A percentile compares a stretch with the other conserved stretches of the same genome.
phyloP scores from a whole-genome alignment of 108 stramenopile genomes.

The Nannochloropsis salina region DNA sequence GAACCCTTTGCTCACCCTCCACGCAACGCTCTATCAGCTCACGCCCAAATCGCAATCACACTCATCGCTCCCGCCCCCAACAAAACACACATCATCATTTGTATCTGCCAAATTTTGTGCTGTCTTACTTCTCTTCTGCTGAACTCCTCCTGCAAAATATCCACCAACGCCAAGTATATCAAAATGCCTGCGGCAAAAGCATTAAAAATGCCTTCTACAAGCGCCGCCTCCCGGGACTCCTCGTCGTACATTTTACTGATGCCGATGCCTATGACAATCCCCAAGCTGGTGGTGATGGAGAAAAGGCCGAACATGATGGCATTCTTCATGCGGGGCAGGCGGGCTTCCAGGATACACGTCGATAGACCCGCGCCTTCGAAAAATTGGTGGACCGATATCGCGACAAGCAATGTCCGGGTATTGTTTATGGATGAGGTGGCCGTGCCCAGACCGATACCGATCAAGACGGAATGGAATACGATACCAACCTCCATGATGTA shows the following conservation, averaged over 20 bases:
- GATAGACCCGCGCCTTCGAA: background rate
- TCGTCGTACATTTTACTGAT: background rate
- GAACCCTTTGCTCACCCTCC: background rate
- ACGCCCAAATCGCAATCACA: slow-evolving; percentile 4
- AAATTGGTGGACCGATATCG: background rate
- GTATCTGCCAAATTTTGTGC: slow-evolving; percentile 20
- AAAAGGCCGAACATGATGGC: slow-evolving; percentile 5
- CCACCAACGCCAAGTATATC: slow-evolving; percentile 2
- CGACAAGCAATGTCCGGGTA: slow-evolving; percentile 8
- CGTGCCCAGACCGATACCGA: slow-evolving; percentile 6
- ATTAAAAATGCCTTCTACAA: slow-evolving; percentile 18
- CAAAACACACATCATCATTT: slow-evolving; percentile 18
- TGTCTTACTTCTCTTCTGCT: background rate
- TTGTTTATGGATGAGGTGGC: background rate
- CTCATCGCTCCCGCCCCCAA: slow-evolving; percentile 16
- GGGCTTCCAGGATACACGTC: background rate
- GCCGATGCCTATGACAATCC: background rate
- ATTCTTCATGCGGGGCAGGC: background rate
- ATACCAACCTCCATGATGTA: slow-evolving; percentile 1
- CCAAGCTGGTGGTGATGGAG: background rate
- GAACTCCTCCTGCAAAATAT: slow-evolving; percentile 20
- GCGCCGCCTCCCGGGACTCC: background rate
- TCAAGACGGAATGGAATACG: slow-evolving; percentile 1
- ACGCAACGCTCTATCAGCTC: background rate
- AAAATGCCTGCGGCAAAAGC: background rate